These are phyloP conservation scores for Seiridium cupressi DNA, from an alignment of 2,329 filamentous ascomycete species.

Conservation along the genomic window DNA sequence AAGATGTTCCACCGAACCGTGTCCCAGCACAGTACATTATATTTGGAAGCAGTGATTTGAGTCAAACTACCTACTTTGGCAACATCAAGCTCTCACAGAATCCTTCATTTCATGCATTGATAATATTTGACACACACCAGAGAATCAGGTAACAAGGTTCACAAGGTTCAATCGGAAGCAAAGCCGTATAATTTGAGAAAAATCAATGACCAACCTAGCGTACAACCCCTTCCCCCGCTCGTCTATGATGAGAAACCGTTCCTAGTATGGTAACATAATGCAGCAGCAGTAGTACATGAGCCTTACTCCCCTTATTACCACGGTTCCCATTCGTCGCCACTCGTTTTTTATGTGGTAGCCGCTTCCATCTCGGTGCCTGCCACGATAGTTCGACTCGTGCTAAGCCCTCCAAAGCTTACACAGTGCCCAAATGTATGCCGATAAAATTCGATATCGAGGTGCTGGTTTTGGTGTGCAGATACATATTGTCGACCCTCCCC, in stretches of 20 bases:
- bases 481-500: constrained; percentile 2
- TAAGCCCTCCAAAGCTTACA: neutral
- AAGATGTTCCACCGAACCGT: too few relatives aligned
- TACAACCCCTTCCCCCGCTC: constrained; percentile 27
- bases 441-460: constrained; percentile 1
- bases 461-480: constrained; percentile 1
- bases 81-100: too few relatives aligned
- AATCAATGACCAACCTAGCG: constrained; percentile 31
- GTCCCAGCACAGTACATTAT: too few relatives aligned
- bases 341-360: neutral
- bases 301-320: constrained; percentile 23
- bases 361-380: neutral
- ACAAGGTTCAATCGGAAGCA: neutral
- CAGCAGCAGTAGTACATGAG: constrained; percentile 30
- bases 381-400: neutral
- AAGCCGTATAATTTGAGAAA: constrained; percentile 10
- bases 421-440: neutral
- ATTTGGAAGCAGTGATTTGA: too few relatives aligned
- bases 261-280: constrained; percentile 24
- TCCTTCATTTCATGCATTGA: too few relatives aligned
- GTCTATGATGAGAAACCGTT: constrained; percentile 27
- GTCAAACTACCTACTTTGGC: too few relatives aligned
- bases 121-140: too few relatives aligned
- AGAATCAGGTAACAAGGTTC: too few relatives aligned
- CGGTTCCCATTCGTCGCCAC: constrained; percentile 9